Base-by-base conservation (phyloP, 768 basidiomycete species). In the Kwoniella botswanensis region DNA sequence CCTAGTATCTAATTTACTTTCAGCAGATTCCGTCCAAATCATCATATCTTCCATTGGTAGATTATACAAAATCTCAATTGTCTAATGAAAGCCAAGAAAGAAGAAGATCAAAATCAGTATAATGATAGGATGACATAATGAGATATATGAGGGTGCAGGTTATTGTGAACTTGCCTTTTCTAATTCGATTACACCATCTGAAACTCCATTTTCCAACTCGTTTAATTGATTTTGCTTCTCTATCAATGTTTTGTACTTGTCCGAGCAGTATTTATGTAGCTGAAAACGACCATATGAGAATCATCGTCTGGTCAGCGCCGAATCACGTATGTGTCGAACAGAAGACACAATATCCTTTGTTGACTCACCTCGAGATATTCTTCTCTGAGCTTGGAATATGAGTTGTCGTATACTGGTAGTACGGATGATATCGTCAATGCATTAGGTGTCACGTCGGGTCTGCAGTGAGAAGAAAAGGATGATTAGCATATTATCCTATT, bases 361-460 rank as follows among this genome's bases (percentile, higher is more conserved):
- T 35, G 57, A 52, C 73, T 67, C 41, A 81, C 81, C 35, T 76
- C 74, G 4, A 77, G 58, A 67, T 81, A 82, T 59, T 83, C 82
- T 63, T 70, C 68, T 41, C 76, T 46, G 4, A 83, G 65, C 26
- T 76, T 68, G 5, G 63, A 63, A 62, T 80, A 80, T 2, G 76
- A 73, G 22, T 79, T 77, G 63, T 83, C 82, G 59, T 81, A 83
- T 17, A 77, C 54, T n/a, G 79, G 78, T 21, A 83, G 61, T 55
- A 79, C 71, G 4, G 74, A 73, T n/a, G 81, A 79, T 22, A 79
- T 77, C 21, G 74, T 76, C 60, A 82, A 63, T 56, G 81, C 79
- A 13, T 71, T 61, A 1, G 82, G 82, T 3, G 78, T 59, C 2
- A 82, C 13, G 65, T 82, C 77, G 4, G 81, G 76, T 63, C 82